These are phyloP conservation scores for Graphilbum ipis-grandicollis DNA, from an alignment of 2,329 filamentous ascomycete genomes.

Conservation along the genomic window DNA sequence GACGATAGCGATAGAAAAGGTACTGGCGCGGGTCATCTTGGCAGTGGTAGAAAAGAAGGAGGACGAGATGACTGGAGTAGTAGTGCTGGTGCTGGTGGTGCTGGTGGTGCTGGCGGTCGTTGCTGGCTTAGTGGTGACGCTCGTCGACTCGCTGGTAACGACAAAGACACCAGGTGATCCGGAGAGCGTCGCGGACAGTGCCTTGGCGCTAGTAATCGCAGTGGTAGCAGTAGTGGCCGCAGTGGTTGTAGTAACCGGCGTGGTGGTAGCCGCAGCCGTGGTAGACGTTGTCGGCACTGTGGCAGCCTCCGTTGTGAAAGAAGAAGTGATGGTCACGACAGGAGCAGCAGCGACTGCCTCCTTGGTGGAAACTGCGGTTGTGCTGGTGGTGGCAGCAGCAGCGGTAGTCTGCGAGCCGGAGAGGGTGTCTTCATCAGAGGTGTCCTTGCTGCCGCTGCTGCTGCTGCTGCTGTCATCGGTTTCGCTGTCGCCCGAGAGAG, in stretches of 20 bases:
- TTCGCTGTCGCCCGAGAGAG: neutral
- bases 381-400: too few relatives aligned
- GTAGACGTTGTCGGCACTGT: neutral
- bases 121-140: neutral
- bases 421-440: too few relatives aligned
- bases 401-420: too few relatives aligned
- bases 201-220: neutral
- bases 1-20: neutral
- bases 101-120: neutral
- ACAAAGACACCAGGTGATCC: constrained; percentile 6
- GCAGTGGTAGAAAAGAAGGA: neutral
- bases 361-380: too few relatives aligned
- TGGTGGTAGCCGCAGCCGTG: neutral
- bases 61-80: too few relatives aligned
- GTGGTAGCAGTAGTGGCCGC: neutral
- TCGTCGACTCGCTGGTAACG: neutral
- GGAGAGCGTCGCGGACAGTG: too few relatives aligned
- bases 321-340: too few relatives aligned
- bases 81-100: too few relatives aligned
- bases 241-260: neutral
- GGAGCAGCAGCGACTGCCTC: too few relatives aligned
- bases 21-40: neutral
- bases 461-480: neutral
- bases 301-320: too few relatives aligned
- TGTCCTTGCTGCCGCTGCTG: too few relatives aligned